Base-by-base conservation (phyloP, 1,139 yeast species). In the Eremothecium sinecaudum region DNA sequence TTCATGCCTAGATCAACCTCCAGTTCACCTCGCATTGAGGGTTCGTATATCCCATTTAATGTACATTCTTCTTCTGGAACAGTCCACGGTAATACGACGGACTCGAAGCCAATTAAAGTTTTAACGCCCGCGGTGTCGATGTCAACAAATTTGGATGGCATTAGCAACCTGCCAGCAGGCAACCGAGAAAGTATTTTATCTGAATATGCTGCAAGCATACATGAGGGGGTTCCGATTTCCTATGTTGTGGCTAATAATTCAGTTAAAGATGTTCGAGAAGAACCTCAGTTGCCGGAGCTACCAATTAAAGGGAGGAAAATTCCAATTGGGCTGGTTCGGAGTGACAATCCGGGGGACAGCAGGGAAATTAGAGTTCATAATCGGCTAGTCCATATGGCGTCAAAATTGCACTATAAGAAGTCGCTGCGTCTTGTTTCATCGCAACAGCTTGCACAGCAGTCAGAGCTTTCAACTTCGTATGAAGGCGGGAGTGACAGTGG, bases 201-300 rank as follows among this genome's bases (percentile, higher is more conserved):
- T 0, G 63, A 62, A 19, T 68, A 68, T 45, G 61, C 71, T 0
- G 71, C 70, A 7, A 54, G 64, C 13, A 60, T 67, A 8, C 71
- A 67, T 18, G 64, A 66, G 37, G 71, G 64, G 5, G 63, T 65
- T 21, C 61, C 65, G 6, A 61, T 66, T 2, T 60, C 62, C 18
- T 65, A 60, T 33, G 59, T 66, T 3, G 65, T 62, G 4, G 33
- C 40, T 24, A 29, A 31, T 15, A 5, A 34, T 18, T 15, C 28
- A 28, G 31, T 13, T 10, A n/a, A 17, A 28, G 33, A 31, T 14
- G 14, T 18, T 3, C 17, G 22, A 18, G 16, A 28, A 4, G 38
- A 38, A 13, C 46, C 51, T 4, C 25, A 20, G n/a, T 28, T 46
- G 18, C 52, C 52, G n/a, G 39, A 38, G 5, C 31, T 44, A 13